These are phyloP conservation scores for Schizothecium vesticola DNA, from an alignment of 495 filamentous ascomycete species.

Conservation along the genomic window DNA sequence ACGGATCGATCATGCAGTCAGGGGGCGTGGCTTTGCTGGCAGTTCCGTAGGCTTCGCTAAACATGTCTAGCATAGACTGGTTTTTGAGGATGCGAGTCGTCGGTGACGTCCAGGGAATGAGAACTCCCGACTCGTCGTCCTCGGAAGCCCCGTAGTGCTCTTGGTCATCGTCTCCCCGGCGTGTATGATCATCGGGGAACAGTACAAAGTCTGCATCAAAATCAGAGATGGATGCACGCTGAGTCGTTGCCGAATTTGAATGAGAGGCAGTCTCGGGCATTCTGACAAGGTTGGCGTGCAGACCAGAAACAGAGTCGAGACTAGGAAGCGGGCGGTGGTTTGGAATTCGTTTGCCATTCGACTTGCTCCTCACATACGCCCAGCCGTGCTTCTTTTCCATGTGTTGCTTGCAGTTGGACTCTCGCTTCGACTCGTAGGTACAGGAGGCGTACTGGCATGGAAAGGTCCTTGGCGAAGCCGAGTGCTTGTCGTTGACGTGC, in stretches of 20 bases:
- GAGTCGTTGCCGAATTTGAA: background rate
- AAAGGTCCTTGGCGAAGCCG: constrained; percentile 61
- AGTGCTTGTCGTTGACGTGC: constrained; percentile 93
- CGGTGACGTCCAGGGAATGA: constrained; percentile 32
- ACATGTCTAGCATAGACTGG: constrained; percentile 23
- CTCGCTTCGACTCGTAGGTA: constrained; percentile 84
- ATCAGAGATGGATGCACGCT: background rate
- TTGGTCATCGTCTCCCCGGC: constrained; percentile 20
- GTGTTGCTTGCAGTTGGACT: constrained; percentile 98
- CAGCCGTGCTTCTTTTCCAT: constrained; percentile 97
- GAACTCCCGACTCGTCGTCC: constrained; percentile 14
- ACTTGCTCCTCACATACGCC: constrained; percentile 82
- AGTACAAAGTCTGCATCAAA: constrained; percentile 21
- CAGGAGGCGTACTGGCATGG: constrained; percentile 76
- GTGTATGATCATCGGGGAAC: constrained; percentile 17
- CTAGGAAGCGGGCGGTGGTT: background rate
- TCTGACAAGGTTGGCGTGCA: constrained; percentile 1
- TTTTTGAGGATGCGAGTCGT: constrained; percentile 26
- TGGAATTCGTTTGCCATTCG: constrained; percentile 50
- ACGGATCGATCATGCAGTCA: constrained; percentile 16
- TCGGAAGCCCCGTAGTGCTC: constrained; percentile 11
- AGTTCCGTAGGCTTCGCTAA: constrained; percentile 26
- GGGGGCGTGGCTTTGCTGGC: constrained; percentile 3
- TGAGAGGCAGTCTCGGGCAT: background rate
- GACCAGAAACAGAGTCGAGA: background rate